phyloP scores from a whole-genome alignment of 768 basidiomycete species.

The Boletus sensibilis region DNA sequence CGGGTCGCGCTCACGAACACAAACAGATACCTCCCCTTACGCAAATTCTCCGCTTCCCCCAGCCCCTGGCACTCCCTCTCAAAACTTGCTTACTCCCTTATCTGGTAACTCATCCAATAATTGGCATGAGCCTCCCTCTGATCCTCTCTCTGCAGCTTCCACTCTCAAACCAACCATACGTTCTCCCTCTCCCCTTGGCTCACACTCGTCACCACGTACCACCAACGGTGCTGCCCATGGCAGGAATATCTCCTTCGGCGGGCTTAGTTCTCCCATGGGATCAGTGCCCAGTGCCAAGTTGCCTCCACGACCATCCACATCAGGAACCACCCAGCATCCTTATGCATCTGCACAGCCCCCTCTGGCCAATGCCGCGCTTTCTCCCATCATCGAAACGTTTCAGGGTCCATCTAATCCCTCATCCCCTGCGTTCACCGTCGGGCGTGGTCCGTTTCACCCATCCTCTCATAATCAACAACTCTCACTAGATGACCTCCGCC shows the following conservation, averaged over 20 bases:
- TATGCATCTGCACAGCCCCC: constrained; percentile 56
- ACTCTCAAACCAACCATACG: constrained; percentile 42
- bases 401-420: constrained; percentile 38
- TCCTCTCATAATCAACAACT: constrained; percentile 41
- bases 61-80: constrained; percentile 32
- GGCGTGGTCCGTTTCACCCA: constrained; percentile 59
- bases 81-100: constrained; percentile 43
- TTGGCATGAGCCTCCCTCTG: constrained; percentile 58
- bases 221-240: constrained; percentile 47
- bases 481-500: constrained; percentile 74
- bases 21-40: constrained; percentile 49
- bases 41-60: constrained; percentile 43
- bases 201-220: constrained; percentile 36
- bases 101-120: constrained; percentile 31
- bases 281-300: constrained; percentile 40
- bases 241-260: constrained; percentile 51
- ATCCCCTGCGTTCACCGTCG: constrained; percentile 56
- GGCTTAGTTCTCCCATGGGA: constrained; percentile 40
- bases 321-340: constrained; percentile 49
- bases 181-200: constrained; percentile 27
- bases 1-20: constrained; percentile 45
- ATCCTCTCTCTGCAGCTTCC: constrained; percentile 56
- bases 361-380: constrained; percentile 47
- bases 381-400: constrained; percentile 74
- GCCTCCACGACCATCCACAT: constrained; percentile 44